A percentile compares a stretch with the other conserved stretches of the same genome.
phyloP scores from a whole-genome alignment of 257 asterid species.

The Coffea canephora region DNA sequence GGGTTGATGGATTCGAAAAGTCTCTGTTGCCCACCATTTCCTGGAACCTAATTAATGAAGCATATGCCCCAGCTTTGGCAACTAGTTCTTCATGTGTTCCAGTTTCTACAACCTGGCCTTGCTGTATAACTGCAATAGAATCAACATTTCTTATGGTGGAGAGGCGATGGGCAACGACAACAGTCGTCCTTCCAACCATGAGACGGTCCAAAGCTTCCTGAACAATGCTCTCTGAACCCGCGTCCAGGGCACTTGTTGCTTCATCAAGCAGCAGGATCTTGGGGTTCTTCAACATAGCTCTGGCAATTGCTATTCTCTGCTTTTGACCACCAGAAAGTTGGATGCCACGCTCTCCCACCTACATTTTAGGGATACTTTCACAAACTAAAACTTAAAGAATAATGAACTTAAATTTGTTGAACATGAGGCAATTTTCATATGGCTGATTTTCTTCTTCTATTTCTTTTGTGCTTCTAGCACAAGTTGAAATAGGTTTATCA shows the following conservation, averaged over 20 bases:
- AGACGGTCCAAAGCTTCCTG: constrained; percentile 94
- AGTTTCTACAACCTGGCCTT: constrained; percentile 92
- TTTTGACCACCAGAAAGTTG: constrained; percentile 97
- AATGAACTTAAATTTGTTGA: background rate
- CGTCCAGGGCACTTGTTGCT: constrained; percentile 95
- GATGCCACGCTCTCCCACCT: constrained; percentile 99
- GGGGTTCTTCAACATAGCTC: constrained; percentile 92
- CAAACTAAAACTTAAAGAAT: background rate
- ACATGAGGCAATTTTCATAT: background rate
- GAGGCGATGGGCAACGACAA: constrained; percentile 92
- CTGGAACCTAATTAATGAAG: constrained; percentile 80
- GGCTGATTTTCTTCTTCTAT: background rate
- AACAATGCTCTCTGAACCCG: constrained; percentile 83
- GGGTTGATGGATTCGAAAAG: constrained; percentile 82
- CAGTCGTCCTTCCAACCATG: constrained; percentile 89
- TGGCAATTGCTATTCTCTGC: constrained; percentile 91
- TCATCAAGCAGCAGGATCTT: constrained; percentile 87
- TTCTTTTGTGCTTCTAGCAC: background rate
- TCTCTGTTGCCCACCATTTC: constrained; percentile 89
- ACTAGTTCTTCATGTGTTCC: constrained; percentile 93
- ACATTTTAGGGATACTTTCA: background rate
- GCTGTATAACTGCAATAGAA: constrained; percentile 89
- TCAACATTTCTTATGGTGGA: constrained; percentile 88
- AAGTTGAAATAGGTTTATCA: background rate
- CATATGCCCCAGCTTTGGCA: constrained; percentile 82